Base-by-base conservation (phyloP, 169 alveolate species). In the Cryptosporidium tyzzeri region DNA sequence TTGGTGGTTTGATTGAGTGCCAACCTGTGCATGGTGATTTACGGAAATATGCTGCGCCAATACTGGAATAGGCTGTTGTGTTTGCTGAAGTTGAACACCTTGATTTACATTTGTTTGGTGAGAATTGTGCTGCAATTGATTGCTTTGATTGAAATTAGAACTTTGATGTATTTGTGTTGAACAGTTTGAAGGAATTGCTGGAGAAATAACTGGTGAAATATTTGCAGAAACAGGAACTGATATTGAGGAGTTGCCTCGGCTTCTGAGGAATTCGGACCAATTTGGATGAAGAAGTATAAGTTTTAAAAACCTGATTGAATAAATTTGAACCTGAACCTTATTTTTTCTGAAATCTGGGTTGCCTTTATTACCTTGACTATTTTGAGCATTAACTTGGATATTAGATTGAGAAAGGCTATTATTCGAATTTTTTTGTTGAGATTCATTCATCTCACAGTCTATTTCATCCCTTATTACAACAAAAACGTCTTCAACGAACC, bases 221-320 rank as follows among this genome's bases (percentile, higher is more conserved):
- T 35, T 80, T 62, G 89, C 41, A 26, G 89, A 61, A 12, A 67
- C 45, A 12, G 68, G 80, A 14, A 67, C 50, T 9, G 89, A 80
- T 21, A 62, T 41, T 9, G 71, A 50, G 62, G 73, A 18, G 18
- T 14, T 18, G 51, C 4, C 33, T 31, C 85, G 23, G 62, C 37
- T 80, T 65, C 68, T 59, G 9, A 80, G 68, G 50, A 62, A 80
- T 65, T 80, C 89, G 1, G 89, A 80, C 94, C 94, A 92, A 45
- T 69, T 71, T 4, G 93, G 93, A 50, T 92, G 94, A 26, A 92
- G 67, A 23, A 84, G 89, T 8, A 92, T 74, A 39, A 86, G 91
- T 84, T 92, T 92, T 67, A 92, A 55, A 65, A 92, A 89, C 41
- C 92, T 84, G 50, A 92, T 69, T 18, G 92, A 87, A 48, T 74